Evolutionary conservation across 2,329 filamentous ascomycete genomes (phyloP).

Genomic region (Cryphonectria carpinicola): DNA sequence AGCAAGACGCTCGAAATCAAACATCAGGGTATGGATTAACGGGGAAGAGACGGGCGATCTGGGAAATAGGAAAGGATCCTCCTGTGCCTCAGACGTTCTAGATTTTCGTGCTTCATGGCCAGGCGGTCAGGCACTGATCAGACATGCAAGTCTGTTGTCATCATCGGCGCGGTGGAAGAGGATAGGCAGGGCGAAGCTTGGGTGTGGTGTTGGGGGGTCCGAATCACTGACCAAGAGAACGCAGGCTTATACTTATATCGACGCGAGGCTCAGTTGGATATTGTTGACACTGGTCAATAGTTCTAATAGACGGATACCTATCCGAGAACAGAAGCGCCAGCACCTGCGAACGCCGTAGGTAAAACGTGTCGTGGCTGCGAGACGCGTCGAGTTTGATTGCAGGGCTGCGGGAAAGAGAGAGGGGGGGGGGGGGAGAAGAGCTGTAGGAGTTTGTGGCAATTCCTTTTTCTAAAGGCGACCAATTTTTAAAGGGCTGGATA

Average conservation of each 20-base stretch:
- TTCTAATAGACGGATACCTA: background rate
- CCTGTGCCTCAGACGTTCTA: background rate
- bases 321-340: background rate
- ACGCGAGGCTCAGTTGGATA: background rate
- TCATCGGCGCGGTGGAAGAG: background rate
- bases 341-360: background rate
- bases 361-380: background rate
- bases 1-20: background rate
- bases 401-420: background rate
- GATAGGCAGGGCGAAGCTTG: background rate
- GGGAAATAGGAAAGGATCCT: background rate
- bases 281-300: background rate
- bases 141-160: conserved; percentile 13
- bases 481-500: background rate
- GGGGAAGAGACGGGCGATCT: background rate
- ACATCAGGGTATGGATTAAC: background rate
- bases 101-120: background rate
- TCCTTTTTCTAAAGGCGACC: background rate
- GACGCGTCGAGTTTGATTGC: too few species aligned
- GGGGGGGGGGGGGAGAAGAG: background rate
- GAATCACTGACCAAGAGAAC: background rate
- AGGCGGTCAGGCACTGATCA: conserved; percentile 11
- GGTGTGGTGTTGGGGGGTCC: background rate
- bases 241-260: background rate
- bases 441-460: background rate